phyloP scores from a whole-genome alignment of 2,329 filamentous ascomycete species.

The Claviceps cyperi region DNA sequence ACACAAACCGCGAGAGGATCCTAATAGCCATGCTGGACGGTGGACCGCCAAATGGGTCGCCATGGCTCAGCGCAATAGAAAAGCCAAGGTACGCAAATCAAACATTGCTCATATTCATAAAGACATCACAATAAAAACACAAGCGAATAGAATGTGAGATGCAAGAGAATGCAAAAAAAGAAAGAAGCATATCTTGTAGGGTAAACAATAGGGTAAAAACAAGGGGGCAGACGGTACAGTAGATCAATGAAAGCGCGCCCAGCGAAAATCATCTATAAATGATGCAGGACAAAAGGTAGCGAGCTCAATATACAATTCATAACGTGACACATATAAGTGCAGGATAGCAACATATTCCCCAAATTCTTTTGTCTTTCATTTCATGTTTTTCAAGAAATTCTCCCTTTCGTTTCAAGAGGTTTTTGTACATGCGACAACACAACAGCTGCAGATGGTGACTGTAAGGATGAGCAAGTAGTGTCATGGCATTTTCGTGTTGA shows the following conservation, averaged over 20 bases:
- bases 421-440: conserved; percentile 18
- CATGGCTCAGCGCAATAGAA: not conserved
- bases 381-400: not conserved
- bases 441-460: conserved; percentile 13
- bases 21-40: not conserved
- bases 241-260: conserved; percentile 8
- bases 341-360: conserved; percentile 2
- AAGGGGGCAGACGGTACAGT: not conserved
- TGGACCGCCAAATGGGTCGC: not conserved
- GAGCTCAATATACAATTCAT: conserved; percentile 21
- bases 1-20: not conserved
- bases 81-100: not conserved
- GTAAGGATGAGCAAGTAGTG: conserved; percentile 11
- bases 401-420: conserved; percentile 11
- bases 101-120: not conserved
- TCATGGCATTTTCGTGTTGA: conserved; percentile 8
- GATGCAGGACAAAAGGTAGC: conserved; percentile 7
- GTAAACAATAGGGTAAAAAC: conserved; percentile 9
- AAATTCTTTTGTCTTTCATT: conserved; percentile 4
- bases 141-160: conserved; percentile 7
- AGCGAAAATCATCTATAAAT: conserved; percentile 16
- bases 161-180: conserved; percentile 7
- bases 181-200: conserved; percentile 8
- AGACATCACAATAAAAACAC: conserved; percentile 2
- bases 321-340: conserved; percentile 8